Percentiles rank a stretch among this genome's conserved stretches.
phyloP scores from a whole-genome alignment of 441 rosid species.

The Geranium incanum region DNA sequence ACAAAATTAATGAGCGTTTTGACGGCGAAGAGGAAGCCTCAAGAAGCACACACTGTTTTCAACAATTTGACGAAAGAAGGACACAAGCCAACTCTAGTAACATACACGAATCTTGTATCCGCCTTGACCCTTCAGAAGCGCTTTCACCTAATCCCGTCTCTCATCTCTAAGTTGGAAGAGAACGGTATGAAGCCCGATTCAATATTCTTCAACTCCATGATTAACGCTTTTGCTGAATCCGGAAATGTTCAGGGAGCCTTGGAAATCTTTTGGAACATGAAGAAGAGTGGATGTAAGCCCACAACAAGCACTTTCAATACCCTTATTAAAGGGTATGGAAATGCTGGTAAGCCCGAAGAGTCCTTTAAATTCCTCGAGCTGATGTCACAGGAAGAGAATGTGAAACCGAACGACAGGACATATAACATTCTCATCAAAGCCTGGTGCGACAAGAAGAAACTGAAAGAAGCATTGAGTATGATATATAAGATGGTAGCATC shows the following conservation, averaged over 20 bases:
- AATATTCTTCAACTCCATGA: constrained; percentile 82
- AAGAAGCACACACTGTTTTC: constrained; percentile 62
- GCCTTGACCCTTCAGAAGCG: constrained; percentile 64
- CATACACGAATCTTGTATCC: constrained; percentile 71
- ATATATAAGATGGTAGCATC: constrained; percentile 59
- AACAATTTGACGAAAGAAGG: constrained; percentile 60
- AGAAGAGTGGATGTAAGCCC: constrained; percentile 65
- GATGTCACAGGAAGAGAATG: constrained; percentile 45
- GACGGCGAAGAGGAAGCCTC: constrained; percentile 67
- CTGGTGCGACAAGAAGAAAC: constrained; percentile 64
- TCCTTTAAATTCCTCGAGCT: constrained; percentile 51
- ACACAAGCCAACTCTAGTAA: constrained; percentile 71
- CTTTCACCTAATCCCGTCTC: constrained; percentile 50
- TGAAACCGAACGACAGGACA: constrained; percentile 69
- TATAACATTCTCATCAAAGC: constrained; percentile 70
- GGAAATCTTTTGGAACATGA: constrained; percentile 70
- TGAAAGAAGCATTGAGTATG: constrained; percentile 68
- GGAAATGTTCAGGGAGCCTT: constrained; percentile 72
- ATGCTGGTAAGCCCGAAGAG: constrained; percentile 63
- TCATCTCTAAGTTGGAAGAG: constrained; percentile 60
- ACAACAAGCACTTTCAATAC: constrained; percentile 77
- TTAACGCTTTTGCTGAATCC: constrained; percentile 80
- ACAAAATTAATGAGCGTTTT: constrained; percentile 73
- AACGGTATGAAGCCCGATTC: constrained; percentile 70
- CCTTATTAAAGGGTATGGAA: constrained; percentile 80